phyloP scores from a whole-genome alignment of 257 asterid species.

The Primulina tabacum region DNA sequence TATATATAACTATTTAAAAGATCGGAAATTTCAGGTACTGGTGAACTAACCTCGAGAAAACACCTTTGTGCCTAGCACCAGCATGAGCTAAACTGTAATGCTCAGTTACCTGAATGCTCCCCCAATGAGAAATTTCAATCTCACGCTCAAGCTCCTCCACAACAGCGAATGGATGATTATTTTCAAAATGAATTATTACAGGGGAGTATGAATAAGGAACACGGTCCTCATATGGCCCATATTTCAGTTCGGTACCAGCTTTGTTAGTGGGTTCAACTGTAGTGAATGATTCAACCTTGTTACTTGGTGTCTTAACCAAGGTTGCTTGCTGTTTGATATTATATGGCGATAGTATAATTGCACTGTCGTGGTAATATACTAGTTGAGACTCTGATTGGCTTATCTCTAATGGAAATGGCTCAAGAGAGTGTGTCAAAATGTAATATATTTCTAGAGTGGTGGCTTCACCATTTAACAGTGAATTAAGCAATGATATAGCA shows the following conservation, averaged over 20 bases:
- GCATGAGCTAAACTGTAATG: slow-evolving; percentile 78
- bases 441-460: slow-evolving; percentile 66
- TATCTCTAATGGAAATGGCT: slow-evolving; percentile 89
- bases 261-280: slow-evolving; percentile 67
- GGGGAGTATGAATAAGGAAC: slow-evolving; percentile 71
- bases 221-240: slow-evolving; percentile 75
- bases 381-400: slow-evolving; percentile 88
- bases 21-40: neutral
- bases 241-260: slow-evolving; percentile 69
- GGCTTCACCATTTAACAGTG: slow-evolving; percentile 64
- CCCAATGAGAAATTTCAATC: slow-evolving; percentile 98
- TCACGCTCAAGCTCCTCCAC: slow-evolving; percentile 99
- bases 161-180: slow-evolving; percentile 88
- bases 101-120: slow-evolving; percentile 86
- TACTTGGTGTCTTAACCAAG: slow-evolving; percentile 63
- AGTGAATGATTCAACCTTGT: slow-evolving; percentile 86
- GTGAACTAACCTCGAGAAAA: slow-evolving; percentile 78
- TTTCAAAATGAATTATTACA: slow-evolving; percentile 72
- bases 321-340: slow-evolving; percentile 73
- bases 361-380: slow-evolving; percentile 94
- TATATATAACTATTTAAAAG: neutral
- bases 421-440: slow-evolving; percentile 76
- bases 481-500: slow-evolving; percentile 51
- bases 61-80: slow-evolving; percentile 92
- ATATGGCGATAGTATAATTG: slow-evolving; percentile 80